Evolutionary conservation across 805 yeast species (phyloP), one percentile per base, ranked within the genome.

Genomic region (Candida coquimbonensis): DNA sequence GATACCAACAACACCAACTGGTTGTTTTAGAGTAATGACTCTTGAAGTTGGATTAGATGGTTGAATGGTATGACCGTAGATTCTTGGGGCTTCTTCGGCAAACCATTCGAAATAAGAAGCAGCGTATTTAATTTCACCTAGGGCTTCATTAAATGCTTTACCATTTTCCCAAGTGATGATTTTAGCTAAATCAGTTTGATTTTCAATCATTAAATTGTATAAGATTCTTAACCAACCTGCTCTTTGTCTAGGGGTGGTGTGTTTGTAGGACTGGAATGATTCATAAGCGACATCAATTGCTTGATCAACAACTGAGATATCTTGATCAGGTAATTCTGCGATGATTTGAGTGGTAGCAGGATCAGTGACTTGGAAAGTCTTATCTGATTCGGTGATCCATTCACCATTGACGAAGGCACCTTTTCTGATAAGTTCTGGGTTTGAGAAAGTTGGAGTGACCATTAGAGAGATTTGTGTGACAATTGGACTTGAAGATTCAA

Each of bases 71-170:
- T 71, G 66, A 41, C 84, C 82, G 54, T 77, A 75, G 27, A 69
- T 57, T 50, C 83, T 62, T 53, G 77, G 74, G 13, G 82, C 80
- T 54, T 77, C 83, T 58, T 77, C 82, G 31, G 95, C 73, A 60
- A 80, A 90, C 96, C 97, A 90, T 59, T 87, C 89, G 62, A 87
- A 84, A 64, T 84, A 89, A 7, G 86, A 76, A 4, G 84, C 83
- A 27, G 78, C 81, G 52, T 78, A 78, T 53, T 70, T 75, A 48
- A 77, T 60, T 55, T 79, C 83, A 44, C 81, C 81, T 11, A 57
- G 56, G 9, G 81, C 73, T 53, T 78, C 83, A 36, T 73, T 59
- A 39, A 75, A 59, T 13, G 80, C 67, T 57, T 78, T 78, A 49
- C 84, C 83, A 55, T 78, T 79, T 61, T 79, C 84, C 77, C 76